Conservation (phyloP, 352 stramenopile species). For the Pythium phragmitis region DNA sequence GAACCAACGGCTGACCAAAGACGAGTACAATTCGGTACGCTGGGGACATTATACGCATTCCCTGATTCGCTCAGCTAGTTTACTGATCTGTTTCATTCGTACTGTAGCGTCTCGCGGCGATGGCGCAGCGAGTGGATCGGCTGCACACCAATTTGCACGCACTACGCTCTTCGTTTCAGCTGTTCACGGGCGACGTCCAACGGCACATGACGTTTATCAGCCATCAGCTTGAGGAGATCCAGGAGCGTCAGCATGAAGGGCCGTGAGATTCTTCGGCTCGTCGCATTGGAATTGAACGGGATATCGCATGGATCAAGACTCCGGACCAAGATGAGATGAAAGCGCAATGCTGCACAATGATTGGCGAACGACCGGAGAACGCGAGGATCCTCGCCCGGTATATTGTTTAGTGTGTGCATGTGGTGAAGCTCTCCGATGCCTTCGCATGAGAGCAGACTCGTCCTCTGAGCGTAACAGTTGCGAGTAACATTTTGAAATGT, state of each 20-base stretch:
- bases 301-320: too few relatives aligned
- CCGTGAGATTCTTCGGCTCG: too few relatives aligned
- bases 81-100: not conserved
- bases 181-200: conserved; percentile 56
- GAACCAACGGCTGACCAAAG: conserved; percentile 8
- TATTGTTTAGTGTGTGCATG: too few relatives aligned
- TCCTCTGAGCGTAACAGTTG: too few relatives aligned
- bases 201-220: conserved; percentile 51
- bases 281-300: too few relatives aligned
- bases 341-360: too few relatives aligned
- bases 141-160: conserved; percentile 40
- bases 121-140: conserved; percentile 37
- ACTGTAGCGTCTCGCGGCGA: conserved; percentile 31
- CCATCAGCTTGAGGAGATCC: conserved; percentile 39
- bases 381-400: too few relatives aligned
- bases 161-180: conserved; percentile 53
- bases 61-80: not conserved
- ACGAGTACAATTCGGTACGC: conserved; percentile 26
- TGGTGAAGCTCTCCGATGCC: too few relatives aligned
- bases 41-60: not conserved
- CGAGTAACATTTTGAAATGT: too few relatives aligned
- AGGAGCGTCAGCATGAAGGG: not conserved
- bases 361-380: too few relatives aligned
- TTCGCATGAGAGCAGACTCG: too few relatives aligned
- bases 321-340: too few relatives aligned